Evolutionary conservation across 345 rosid species (phyloP).

Genomic region (Laguncularia racemosa): DNA sequence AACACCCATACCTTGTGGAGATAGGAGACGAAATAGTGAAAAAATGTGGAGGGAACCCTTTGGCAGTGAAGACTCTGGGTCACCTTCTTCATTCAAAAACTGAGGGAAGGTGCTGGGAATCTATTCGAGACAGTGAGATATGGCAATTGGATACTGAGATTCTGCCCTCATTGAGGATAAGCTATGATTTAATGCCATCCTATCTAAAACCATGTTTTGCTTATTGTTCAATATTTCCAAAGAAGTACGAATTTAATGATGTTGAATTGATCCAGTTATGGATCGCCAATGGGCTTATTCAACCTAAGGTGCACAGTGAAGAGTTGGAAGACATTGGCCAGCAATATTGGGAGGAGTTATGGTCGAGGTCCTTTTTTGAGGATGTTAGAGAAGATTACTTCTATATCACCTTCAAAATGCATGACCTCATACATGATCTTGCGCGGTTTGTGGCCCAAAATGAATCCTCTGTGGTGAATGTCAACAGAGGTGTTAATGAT

Average conservation of each 20-base stretch:
- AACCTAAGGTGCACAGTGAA: not conserved
- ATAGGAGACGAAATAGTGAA: conserved; percentile 11
- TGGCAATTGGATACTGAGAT: conserved; percentile 8
- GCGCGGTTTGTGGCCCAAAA: conserved; percentile 7
- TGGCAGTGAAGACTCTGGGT: conserved; percentile 17
- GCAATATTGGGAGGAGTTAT: conserved; percentile 14
- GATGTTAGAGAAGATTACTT: not conserved
- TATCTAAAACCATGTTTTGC: conserved; percentile 18
- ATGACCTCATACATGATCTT: conserved; percentile 27
- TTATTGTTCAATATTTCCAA: conserved; percentile 18
- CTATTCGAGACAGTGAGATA: conserved; percentile 7
- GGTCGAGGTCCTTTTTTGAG: conserved; percentile 24
- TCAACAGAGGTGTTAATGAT: not conserved
- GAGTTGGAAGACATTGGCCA: conserved; percentile 12
- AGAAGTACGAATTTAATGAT: conserved; percentile 12
- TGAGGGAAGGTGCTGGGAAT: conserved; percentile 4
- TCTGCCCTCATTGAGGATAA: conserved; percentile 11
- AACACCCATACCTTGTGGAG: conserved; percentile 4
- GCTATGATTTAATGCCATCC: conserved; percentile 20
- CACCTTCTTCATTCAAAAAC: conserved; percentile 8
- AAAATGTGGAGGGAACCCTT: conserved; percentile 20
- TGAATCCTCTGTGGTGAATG: conserved; percentile 2
- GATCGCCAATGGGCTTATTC: conserved; percentile 10
- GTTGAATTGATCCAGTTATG: conserved; percentile 15
- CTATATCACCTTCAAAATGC: conserved; percentile 6